Evolutionary conservation across 345 rosid genomes (phyloP).

Genomic region (Gynandropsis gynandra): DNA sequence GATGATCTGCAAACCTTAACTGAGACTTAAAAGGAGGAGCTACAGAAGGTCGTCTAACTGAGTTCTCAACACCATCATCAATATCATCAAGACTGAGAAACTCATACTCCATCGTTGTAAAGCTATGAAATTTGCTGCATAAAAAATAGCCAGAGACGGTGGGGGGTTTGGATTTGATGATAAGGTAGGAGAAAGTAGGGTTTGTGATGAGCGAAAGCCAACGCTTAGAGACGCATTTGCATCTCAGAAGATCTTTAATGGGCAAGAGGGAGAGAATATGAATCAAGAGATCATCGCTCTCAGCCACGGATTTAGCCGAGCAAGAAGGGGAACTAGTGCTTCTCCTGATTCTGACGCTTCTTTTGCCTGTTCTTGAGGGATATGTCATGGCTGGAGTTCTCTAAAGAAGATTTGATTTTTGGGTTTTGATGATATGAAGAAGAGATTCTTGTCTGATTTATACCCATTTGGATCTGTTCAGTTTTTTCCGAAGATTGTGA

Average conservation of each 20-base stretch:
- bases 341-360: constrained; percentile 8
- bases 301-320: constrained; percentile 16
- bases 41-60: not conserved
- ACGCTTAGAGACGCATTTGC: constrained; percentile 27
- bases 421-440: not conserved
- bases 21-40: constrained; percentile 15
- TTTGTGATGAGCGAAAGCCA: constrained; percentile 35
- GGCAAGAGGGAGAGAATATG: constrained; percentile 24
- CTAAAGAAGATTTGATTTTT: not conserved
- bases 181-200: constrained; percentile 12
- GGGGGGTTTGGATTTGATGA: constrained; percentile 9
- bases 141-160: constrained; percentile 19
- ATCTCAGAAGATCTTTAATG: constrained; percentile 17
- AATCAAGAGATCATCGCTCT: constrained; percentile 23
- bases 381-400: constrained; percentile 11
- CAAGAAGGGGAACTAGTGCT: constrained; percentile 5
- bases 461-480: constrained; percentile 12
- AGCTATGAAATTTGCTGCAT: not conserved
- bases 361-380: constrained; percentile 16
- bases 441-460: constrained; percentile 10
- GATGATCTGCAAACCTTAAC: constrained; percentile 24
- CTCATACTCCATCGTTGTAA: not conserved
- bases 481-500: constrained; percentile 18
- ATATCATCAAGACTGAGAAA: constrained; percentile 15
- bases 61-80: not conserved